A percentile compares a stretch with the other conserved stretches of the same genome.
Conservation (phyloP, 2,329 filamentous ascomycete genomes). For the Paraphoma sp. region DNA sequence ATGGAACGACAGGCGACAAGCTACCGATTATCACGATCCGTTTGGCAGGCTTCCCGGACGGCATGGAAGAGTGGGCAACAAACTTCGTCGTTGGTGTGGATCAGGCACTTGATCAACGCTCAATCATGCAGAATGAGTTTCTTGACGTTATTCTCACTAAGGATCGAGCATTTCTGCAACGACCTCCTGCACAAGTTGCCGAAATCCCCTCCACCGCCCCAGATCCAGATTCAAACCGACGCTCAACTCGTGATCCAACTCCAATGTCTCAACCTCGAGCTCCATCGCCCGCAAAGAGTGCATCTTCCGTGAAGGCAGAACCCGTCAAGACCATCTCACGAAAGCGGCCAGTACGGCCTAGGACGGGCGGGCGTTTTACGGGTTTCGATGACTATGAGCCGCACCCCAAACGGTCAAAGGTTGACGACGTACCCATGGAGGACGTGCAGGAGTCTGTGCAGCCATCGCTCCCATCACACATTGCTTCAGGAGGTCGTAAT, state of each 20-base stretch:
- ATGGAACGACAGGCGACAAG: slow-evolving; percentile 67
- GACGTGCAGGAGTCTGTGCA: slow-evolving; percentile 26
- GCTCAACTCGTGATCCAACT: slow-evolving; percentile 20
- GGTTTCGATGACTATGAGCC: slow-evolving; percentile 69
- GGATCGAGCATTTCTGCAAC: slow-evolving; percentile 74
- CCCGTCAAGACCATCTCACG: slow-evolving; percentile 32
- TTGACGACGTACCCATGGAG: slow-evolving; percentile 34
- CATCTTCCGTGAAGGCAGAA: slow-evolving; percentile 21
- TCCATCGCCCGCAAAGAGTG: slow-evolving; percentile 23
- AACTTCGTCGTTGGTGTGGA: slow-evolving; percentile 74
- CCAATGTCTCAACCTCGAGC: slow-evolving; percentile 21
- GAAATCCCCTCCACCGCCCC: slow-evolving; percentile 26
- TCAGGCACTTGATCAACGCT: slow-evolving; percentile 75
- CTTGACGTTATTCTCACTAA: slow-evolving; percentile 86
- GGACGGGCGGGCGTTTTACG: slow-evolving; percentile 66
- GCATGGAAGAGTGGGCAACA: slow-evolving; percentile 69
- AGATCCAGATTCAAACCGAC: slow-evolving; percentile 13
- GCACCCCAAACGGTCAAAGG: slow-evolving; percentile 37
- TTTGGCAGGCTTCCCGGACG: slow-evolving; percentile 58
- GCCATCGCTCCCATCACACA: slow-evolving; percentile 4
- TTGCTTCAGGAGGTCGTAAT: slow-evolving; percentile 21
- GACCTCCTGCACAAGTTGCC: slow-evolving; percentile 61
- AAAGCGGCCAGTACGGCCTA: slow-evolving; percentile 44
- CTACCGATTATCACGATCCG: slow-evolving; percentile 81
- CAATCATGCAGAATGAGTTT: slow-evolving; percentile 89